Base-by-base conservation (phyloP, 352 stramenopile species). In the Thraustochytrium striatum region DNA sequence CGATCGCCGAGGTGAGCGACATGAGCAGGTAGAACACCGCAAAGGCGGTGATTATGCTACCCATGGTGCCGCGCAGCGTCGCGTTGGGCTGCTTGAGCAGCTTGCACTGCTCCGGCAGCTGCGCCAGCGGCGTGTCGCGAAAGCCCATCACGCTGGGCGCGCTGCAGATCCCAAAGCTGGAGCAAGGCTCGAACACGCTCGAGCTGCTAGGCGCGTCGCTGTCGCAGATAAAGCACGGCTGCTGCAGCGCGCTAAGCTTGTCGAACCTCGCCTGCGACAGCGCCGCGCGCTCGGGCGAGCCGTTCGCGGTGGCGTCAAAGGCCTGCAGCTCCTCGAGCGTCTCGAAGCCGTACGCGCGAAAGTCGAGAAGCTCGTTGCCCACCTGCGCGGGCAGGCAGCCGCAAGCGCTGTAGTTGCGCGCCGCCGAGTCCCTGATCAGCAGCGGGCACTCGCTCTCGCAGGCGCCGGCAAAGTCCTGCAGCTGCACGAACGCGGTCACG, bases 11-110 rank as follows among this genome's bases (percentile, higher is more conserved):
- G 50, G 13, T 61, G 19, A 75, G 2, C 9, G 19, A 39, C 65
- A 75, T 75, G 65, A 75, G 44, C 8, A 75, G 32, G 52, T 75
- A 75, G 30, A 75, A 75, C 8, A 75, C 65, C 43, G 65, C 65
- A 61, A 75, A 75, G 44, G 65, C 65, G 41, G 58, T 61, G 19
- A 75, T 25, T 13, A 75, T 43, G 5, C 30, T 55, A 13, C 65
- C 65, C 2, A 55, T 43, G 52, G 65, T 75, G 25, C 65, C 65
- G 50, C 65, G 65, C 5, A 75, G 50, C 21, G 32, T 9, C 21
- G 52, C 65, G 16, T 16, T 61, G 32, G 65, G 65, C 2, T 38
- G 43, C 3, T 61, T 38, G 33, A 75, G 52, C 9, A 75, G 25
- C 16, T 2, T 25, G 30, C 65, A 75, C 39, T 75, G 41, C 19